A percentile compares a stretch with the other conserved stretches of the same genome.
Evolutionary conservation across 225 moss, liverwort and hornwort species (phyloP).

Genomic region (Antitrichia curtipendula): DNA sequence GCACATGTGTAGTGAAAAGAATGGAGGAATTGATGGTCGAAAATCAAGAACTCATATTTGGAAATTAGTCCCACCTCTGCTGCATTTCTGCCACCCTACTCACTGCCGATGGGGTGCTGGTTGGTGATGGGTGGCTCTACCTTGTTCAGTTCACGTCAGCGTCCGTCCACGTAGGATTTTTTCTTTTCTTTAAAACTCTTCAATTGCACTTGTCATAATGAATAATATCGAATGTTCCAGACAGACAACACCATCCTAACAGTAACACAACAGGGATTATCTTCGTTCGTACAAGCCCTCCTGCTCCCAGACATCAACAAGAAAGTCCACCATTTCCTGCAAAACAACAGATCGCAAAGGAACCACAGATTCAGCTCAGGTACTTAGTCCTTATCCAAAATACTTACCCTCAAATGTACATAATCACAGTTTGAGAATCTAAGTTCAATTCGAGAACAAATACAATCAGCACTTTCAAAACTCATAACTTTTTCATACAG

Average conservation of each 20-base stretch:
- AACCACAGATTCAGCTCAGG: not conserved
- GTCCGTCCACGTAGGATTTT: not conserved
- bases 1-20: too few species aligned
- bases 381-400: not conserved
- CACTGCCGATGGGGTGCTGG: too few species aligned
- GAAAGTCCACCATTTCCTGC: constrained; percentile 46
- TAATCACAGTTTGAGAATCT: not conserved
- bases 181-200: not conserved
- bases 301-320: constrained; percentile 50
- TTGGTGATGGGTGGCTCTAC: too few species aligned
- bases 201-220: not conserved
- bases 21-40: too few species aligned
- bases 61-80: too few species aligned
- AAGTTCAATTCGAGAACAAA: not conserved
- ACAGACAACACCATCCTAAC: not conserved
- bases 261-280: not conserved
- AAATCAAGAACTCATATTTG: too few species aligned
- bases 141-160: not conserved
- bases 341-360: not conserved
- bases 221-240: not conserved
- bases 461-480: not conserved
- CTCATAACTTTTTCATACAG: not conserved
- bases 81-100: too few species aligned
- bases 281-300: constrained; percentile 41
- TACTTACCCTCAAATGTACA: too few species aligned